Evolutionary conservation across 768 basidiomycete genomes (phyloP), one percentile per base, ranked within the genome.

Genomic region (Tylopilus subfusipes): DNA sequence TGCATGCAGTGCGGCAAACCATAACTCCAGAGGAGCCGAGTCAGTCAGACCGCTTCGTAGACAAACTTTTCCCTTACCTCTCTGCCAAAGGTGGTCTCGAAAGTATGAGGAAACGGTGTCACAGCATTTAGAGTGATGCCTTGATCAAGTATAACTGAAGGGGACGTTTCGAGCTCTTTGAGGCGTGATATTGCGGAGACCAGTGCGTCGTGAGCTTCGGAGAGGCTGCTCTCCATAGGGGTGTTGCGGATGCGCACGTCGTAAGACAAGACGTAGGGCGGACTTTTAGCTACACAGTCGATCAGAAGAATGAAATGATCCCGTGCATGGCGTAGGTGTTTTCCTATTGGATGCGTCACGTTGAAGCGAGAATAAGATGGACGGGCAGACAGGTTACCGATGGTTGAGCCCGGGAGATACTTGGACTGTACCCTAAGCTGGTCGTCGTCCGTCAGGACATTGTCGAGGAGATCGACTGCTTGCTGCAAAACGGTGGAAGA

Each of bases 1-100:
- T 40, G 90, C 90, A 64, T 93, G 91, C 30, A 93, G 72, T 22
- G 78, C 83, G n/a, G 83, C 81, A 68, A 93, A 93, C 91, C 91
- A 93, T 18, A 93, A 72, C 90, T 92, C 48, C 30, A 61, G 44
- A 40, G 34, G 29, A 39, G 27, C 14, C 29, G 31, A 43, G 36
- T 60, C 38, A 59, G 54, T 54, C 48, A 36, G 13, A 39, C 10
- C 5, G 16, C 2, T 39, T 38, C 14, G 31, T 16, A 6, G 29
- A 27, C 22, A 34, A 19, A 16, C 22, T 11, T 24, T 45, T 40
- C 14, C 10, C 72, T 61, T 61, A 89, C 90, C 76, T 93, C 91
- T 72, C 91, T 75, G 27, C 90, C 91, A 61, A 92, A 84, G 5
- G 84, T 90, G n/a, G 88, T 85, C 61, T 86, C 76, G 56, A 92